Conservation (phyloP, 2,329 filamentous ascomycete species). For the Pseudonectria buxi region DNA sequence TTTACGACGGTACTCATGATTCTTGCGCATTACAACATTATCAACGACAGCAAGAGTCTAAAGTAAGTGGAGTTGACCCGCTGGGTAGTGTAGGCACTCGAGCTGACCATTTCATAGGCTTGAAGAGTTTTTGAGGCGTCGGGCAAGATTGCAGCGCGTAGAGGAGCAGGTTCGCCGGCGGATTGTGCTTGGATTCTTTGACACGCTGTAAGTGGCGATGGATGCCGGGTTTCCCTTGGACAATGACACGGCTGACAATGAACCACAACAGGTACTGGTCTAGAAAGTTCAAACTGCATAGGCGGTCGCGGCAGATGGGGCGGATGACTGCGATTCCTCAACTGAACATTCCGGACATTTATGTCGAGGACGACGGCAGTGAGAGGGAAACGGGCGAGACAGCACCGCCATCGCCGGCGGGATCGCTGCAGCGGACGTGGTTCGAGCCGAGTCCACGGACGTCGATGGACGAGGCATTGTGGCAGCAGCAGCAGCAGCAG, state of each 20-base stretch:
- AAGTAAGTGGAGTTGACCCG: conserved; percentile 51
- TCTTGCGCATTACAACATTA: conserved; percentile 96
- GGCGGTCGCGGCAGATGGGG: conserved; percentile 64
- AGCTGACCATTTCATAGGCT: conserved; percentile 48
- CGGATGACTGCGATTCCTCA: conserved; percentile 74
- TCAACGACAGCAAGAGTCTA: conserved; percentile 93
- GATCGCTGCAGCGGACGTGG: no score
- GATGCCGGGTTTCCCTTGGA: neutral
- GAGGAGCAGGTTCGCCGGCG: conserved; percentile 90
- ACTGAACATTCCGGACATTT: conserved; percentile 81
- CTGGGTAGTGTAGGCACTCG: neutral
- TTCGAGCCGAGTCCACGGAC: no score
- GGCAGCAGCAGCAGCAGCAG: no score
- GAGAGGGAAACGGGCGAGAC: conserved; percentile 22
- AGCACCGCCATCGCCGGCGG: conserved; percentile 13
- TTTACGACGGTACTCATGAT: conserved; percentile 94
- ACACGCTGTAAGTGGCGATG: conserved; percentile 61
- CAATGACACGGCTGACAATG: conserved; percentile 5
- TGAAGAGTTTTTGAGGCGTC: conserved; percentile 88
- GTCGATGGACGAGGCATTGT: no score
- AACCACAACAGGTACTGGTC: conserved; percentile 60
- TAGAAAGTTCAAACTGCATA: conserved; percentile 68
- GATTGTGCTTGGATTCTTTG: conserved; percentile 89
- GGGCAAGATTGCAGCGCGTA: conserved; percentile 84
- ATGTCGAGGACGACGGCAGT: conserved; percentile 71